Percentiles rank a stretch among this genome's conserved stretches.
phyloP scores from a whole-genome alignment of 345 rosid genomes.

The Aquilaria yunnanensis region DNA sequence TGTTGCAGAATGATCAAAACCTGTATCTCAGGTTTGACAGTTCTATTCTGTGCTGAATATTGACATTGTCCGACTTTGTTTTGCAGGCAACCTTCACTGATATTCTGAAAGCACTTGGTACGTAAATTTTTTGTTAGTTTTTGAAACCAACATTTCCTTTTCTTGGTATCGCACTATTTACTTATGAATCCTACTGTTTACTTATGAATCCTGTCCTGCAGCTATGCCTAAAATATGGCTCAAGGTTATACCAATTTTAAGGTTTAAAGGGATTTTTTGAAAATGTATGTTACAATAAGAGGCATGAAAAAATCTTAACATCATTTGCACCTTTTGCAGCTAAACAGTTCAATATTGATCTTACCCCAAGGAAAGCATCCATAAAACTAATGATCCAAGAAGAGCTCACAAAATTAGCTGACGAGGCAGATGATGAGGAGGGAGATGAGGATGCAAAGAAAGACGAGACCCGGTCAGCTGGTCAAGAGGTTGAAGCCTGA shows the following conservation, averaged over 20 bases:
- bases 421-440: conserved; percentile 60
- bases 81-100: conserved; percentile 96
- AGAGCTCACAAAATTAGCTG: conserved; percentile 87
- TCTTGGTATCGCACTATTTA: background rate
- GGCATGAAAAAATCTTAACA: background rate
- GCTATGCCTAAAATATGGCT: too few relatives aligned
- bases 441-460: conserved; percentile 49
- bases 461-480: conserved; percentile 30
- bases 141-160: background rate
- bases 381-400: conserved; percentile 83
- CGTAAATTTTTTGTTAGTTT: conserved; percentile 15
- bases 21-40: too few relatives aligned
- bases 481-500: conserved; percentile 41
- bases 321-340: conserved; percentile 30
- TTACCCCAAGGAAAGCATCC: conserved; percentile 53
- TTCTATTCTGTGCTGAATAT: too few relatives aligned
- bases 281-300: background rate
- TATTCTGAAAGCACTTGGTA: conserved; percentile 81
- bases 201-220: too few relatives aligned
- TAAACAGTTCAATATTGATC: conserved; percentile 32
- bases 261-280: background rate
- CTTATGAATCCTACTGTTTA: too few relatives aligned
- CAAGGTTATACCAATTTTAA: conserved; percentile 1
- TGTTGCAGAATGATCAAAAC: too few relatives aligned
- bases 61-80: conserved; percentile 14